Evolutionary conservation across 257 asterid genomes (phyloP), one percentile per base, ranked within the genome.

Genomic region (Gentiana straminea): DNA sequence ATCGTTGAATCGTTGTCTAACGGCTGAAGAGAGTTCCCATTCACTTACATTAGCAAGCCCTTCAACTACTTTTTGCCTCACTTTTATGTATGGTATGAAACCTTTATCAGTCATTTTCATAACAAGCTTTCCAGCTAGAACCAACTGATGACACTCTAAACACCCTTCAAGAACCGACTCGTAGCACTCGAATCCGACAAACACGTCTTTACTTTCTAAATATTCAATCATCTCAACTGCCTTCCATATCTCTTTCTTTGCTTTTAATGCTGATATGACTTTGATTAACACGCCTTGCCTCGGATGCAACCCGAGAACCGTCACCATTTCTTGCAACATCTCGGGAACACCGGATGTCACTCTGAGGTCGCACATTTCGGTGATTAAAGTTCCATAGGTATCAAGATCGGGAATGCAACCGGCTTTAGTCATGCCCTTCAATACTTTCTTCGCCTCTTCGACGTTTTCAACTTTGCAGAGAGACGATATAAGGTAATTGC

Each of bases 151-250:
- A 43, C 49, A 71, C 69, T 91, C 92, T 71, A 87, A 72, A 67
- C 89, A 87, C 11, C 92, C 86, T 69, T 84, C 86, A 36, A 91
- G 81, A 13, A 65, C 89, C 70, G 50, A 15, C 39, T 91, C 90
- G 46, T 81, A 81, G 33, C 81, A 83, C 73, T 82, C 86, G 60
- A 85, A 91, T 45, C 84, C 89, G 33, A 87, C 70, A 43, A 37
- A 50, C 33, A 83, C 83, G 13, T 72, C 81, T 39, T 68, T 67
- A 4, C 62, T 64, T 64, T 78, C 86, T 62, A 91, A 60, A 48
- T 75, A 59, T 83, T 77, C 86, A 12, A 91, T 57, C 79, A 83
- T 66, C 73, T 83, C 89, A 58, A 83, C 77, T 2, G 83, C 86
- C 73, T 81, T 81, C 81, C 76, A 13, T 4, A 77, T 54, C 45